These are phyloP conservation scores for Ceratocystis eucalypticola DNA, from an alignment of 2,329 filamentous ascomycete genomes.

Conservation along the genomic window DNA sequence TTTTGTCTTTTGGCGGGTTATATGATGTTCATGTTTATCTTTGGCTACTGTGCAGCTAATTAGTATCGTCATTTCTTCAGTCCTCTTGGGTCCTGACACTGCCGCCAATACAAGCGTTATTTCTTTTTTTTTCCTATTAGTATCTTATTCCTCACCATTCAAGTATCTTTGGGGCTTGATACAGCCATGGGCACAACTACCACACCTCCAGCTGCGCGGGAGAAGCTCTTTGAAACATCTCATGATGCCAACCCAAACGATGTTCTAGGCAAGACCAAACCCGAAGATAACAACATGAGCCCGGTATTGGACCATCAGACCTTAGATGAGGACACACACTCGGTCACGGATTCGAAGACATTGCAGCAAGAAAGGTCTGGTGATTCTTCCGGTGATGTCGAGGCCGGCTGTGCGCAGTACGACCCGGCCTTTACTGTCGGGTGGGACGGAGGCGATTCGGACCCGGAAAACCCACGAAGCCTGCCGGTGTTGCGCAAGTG, in stretches of 20 bases:
- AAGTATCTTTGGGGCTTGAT: neutral
- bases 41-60: neutral
- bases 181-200: neutral
- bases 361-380: conserved; percentile 26
- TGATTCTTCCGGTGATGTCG: conserved; percentile 29
- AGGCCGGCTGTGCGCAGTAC: neutral
- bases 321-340: neutral
- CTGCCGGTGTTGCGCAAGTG: conserved; percentile 57
- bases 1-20: neutral
- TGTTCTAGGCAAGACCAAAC: neutral
- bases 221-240: neutral
- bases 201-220: neutral
- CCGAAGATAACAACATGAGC: neutral
- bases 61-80: neutral
- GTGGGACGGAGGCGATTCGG: conserved; percentile 59
- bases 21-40: neutral
- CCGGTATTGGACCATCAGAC: neutral
- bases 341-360: neutral
- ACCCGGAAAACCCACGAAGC: conserved; percentile 62
- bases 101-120: neutral
- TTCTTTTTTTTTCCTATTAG: neutral
- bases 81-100: neutral
- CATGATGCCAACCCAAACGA: neutral
- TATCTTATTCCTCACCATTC: neutral
- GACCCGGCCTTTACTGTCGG: conserved; percentile 45